Percentiles rank a stretch among this genome's conserved stretches.
These are phyloP conservation scores for Ophiostoma sp. DNA, from an alignment of 2,329 filamentous ascomycete species.

Conservation along the genomic window DNA sequence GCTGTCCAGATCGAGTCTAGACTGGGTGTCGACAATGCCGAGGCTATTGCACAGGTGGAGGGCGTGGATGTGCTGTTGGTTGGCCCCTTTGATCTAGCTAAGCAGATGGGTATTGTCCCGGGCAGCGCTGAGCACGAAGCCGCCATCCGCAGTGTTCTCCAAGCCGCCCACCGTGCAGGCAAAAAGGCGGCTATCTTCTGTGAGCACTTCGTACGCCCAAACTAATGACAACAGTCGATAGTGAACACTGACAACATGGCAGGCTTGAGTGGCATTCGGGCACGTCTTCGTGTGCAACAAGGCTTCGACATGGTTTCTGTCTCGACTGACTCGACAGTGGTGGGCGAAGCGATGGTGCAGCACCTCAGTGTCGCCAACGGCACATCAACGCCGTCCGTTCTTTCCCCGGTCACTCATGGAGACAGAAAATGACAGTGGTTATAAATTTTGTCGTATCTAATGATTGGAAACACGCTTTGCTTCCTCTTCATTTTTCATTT, in stretches of 20 bases:
- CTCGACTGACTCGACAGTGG: no score
- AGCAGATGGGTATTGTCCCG: slow-evolving; percentile 38
- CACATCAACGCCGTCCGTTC: neutral
- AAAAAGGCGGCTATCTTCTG: slow-evolving; percentile 46
- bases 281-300: neutral
- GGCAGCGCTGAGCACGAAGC: slow-evolving; percentile 41
- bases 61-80: slow-evolving; percentile 45
- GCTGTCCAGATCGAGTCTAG: slow-evolving; percentile 45
- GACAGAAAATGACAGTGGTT: neutral
- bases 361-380: neutral
- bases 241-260: neutral
- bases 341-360: neutral
- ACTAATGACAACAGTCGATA: no score
- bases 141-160: slow-evolving; percentile 40
- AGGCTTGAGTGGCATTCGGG: neutral
- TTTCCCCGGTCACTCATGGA: neutral
- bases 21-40: slow-evolving; percentile 43
- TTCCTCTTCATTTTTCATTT: no score
- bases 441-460: no score
- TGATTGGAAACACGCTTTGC: no score
- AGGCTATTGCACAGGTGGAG: slow-evolving; percentile 44
- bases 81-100: slow-evolving; percentile 38
- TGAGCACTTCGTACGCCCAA: neutral
- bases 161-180: slow-evolving; percentile 35
- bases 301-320: neutral